Evolutionary conservation across 2,329 filamentous ascomycete species (phyloP), one percentile per base, ranked within the genome.

Genomic region (Ceratocystis destructans): DNA sequence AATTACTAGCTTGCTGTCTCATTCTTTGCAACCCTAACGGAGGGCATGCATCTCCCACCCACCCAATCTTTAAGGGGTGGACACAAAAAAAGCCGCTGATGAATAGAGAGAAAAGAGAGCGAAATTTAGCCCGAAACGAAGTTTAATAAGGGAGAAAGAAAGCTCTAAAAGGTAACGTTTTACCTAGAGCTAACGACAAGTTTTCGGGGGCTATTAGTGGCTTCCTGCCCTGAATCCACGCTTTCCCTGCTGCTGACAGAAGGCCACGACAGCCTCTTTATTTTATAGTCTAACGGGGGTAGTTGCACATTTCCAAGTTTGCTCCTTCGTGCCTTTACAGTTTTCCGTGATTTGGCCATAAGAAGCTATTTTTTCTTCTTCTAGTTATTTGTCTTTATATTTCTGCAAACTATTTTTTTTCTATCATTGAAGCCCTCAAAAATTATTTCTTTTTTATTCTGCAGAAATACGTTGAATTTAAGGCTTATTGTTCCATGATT

Each of bases 191-290:
- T 53, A 22, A 5, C 48, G 48, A 6, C 48, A 8, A 22, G 48
- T 53, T n/a, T 25, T 25, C 48, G 48, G n/a, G n/a, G 48, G 7
- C 7, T 8, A 28, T 20, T 22, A 57, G 8, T 17, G 22, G 22
- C 20, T 15, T 41, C 3, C 12, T 15, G 37, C 10, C 37, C 37
- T 41, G 10, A 41, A 41, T 15, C 12, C 37, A 15, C 37, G 3
- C 37, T 15, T 41, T 41, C 37, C 37, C 37, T 41, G 3, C 37
- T 15, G 10, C 37, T 15, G 37, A 41, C 37, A 41, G 10, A 57
- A 31, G 53, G 53, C 22, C 53, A 57, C 53, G 53, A 57, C 53
- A 57, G 53, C 53, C 53, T 57, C 53, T 57, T 57, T 57, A 15
- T 8, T 31, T 12, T n/a, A 31, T 33, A 12, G 22, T 57, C 5